Base-by-base conservation (phyloP, 192 early-diverging fungal species). In the Chytriomyces sp. region DNA sequence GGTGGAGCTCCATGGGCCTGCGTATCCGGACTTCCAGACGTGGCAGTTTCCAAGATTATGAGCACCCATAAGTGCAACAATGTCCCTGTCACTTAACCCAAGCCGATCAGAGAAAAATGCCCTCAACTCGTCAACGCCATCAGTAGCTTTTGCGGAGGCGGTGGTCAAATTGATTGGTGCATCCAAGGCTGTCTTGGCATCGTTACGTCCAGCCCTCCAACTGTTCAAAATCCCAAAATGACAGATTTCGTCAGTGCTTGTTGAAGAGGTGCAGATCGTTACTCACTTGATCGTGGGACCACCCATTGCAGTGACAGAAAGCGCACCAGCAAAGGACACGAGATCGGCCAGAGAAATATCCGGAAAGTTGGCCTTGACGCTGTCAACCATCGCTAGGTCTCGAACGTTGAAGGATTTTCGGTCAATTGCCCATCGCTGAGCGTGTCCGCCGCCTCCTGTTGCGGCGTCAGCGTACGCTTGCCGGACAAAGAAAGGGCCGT, bases 11-110 rank as follows among this genome's bases (percentile, higher is more conserved):
- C 79, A 82, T 18, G 75, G 59, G 75, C 90, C 90, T 53, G 83
- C 82, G 79, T 81, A 91, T n/a, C 92, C 91, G 66, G 85, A 87
- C 6, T 88, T 85, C 69, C 91, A 87, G n/a, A 78, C 53, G 74
- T 92, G 90, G 81, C 90, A 91, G 61, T 68, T 44, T 8, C 86
- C 91, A 45, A 93, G 75, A 43, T 87, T 81, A 77, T 93, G 92
- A 43, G 92, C 92, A 63, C 92, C 92, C 28, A 87, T 81, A 62
- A 93, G 81, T 9, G 90, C 90, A 24, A 92, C 91, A 67, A 89
- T 91, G 64, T 93, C 90, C 23, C 85, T 85, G 65, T 91, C 90
- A 76, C 82, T 85, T 72, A 92, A 90, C 44, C 88, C 88, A 86
- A 82, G 16, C 8, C n/a, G 53, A 18, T 28, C n/a, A n/a, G 26